A percentile compares a stretch with the other conserved stretches of the same genome.
These are phyloP conservation scores for Somion occarium DNA, from an alignment of 1,284 basidiomycete genomes.

Conservation along the genomic window DNA sequence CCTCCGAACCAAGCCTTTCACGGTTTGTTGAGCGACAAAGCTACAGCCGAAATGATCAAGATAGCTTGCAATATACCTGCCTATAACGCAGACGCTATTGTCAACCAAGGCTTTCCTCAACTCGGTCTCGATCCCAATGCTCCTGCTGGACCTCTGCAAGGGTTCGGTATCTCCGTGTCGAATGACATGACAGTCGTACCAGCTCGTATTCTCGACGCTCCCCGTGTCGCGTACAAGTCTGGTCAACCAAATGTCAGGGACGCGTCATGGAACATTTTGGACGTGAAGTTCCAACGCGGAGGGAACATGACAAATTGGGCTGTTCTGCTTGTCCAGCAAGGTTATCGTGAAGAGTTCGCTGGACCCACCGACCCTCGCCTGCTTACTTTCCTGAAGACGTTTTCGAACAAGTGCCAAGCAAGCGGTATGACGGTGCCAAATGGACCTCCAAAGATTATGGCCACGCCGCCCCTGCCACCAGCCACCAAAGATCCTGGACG, in stretches of 20 bases:
- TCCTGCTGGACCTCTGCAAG: constrained; percentile 28
- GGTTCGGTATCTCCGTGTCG: constrained; percentile 54
- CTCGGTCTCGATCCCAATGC: constrained; percentile 44
- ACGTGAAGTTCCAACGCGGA: constrained; percentile 57
- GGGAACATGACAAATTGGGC: constrained; percentile 49
- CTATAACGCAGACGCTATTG: constrained; percentile 53
- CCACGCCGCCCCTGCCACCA: constrained; percentile 24
- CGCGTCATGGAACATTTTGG: constrained; percentile 69
- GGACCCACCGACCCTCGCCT: constrained; percentile 40
- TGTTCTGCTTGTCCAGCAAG: constrained; percentile 53
- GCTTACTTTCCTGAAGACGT: constrained; percentile 38
- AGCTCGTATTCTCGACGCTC: constrained; percentile 55
- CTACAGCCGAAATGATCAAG: constrained; percentile 62
- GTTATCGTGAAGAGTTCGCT: constrained; percentile 20
- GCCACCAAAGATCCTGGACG: constrained; percentile 38
- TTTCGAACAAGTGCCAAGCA: constrained; percentile 43
- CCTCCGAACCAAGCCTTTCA: constrained; percentile 47
- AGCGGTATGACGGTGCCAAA: constrained; percentile 49
- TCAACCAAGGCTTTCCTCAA: constrained; percentile 46
- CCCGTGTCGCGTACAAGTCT: constrained; percentile 46
- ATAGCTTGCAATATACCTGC: constrained; percentile 56
- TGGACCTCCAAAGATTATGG: constrained; percentile 34
- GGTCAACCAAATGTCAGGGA: constrained; percentile 42
- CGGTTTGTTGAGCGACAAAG: constrained; percentile 46
- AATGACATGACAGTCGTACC: constrained; percentile 57